These are phyloP conservation scores for Backusella tuberculispora DNA, from an alignment of 192 early-diverging fungal genomes.

Conservation along the genomic window DNA sequence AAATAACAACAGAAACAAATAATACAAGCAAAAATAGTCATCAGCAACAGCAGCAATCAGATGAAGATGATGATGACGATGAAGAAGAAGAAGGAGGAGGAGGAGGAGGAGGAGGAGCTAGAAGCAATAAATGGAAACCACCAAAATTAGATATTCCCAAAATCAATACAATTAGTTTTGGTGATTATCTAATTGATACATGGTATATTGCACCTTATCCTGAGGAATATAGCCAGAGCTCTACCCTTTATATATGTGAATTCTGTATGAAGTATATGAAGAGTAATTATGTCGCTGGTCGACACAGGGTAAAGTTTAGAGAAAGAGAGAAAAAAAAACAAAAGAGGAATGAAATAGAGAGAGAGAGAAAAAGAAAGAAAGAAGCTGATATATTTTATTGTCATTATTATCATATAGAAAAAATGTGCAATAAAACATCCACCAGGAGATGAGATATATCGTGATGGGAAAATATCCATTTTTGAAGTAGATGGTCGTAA, in stretches of 20 bases:
- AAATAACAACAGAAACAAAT: neutral
- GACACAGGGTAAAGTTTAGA: conserved; percentile 67
- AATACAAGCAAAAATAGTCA: neutral
- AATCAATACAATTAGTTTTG: conserved; percentile 81
- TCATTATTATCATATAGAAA: conserved; percentile 33
- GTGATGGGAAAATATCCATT: conserved; percentile 83
- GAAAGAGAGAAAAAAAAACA: conserved; percentile 6
- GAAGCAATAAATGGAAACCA: neutral
- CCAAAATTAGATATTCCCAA: neutral
- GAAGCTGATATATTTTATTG: neutral
- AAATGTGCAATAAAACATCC: conserved; percentile 84
- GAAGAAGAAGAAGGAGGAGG: neutral
- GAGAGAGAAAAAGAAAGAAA: neutral
- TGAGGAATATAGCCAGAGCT: conserved; percentile 89
- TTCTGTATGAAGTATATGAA: conserved; percentile 99
- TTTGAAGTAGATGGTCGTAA: conserved; percentile 98
- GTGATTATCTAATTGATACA: conserved; percentile 82
- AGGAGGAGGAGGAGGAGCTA: no score
- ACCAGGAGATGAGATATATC: conserved; percentile 97
- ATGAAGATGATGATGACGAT: neutral
- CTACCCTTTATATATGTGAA: conserved; percentile 90
- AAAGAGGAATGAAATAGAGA: neutral
- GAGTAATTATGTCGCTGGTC: conserved; percentile 74
- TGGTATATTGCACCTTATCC: conserved; percentile 98
- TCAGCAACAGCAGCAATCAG: neutral